These are phyloP conservation scores for Lithospermum erythrorhizon DNA, from an alignment of 257 asterid genomes.

Conservation along the genomic window DNA sequence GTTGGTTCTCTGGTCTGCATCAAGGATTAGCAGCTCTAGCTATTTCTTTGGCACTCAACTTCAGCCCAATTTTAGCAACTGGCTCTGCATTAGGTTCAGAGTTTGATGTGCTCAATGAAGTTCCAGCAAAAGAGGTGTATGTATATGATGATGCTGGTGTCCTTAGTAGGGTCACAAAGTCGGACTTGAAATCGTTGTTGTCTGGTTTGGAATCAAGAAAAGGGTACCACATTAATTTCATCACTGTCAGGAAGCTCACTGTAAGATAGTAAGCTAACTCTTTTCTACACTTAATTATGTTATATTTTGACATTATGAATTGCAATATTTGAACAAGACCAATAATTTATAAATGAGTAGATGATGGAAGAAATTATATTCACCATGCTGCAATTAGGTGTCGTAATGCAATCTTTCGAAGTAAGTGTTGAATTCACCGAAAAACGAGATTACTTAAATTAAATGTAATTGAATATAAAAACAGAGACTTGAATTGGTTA, in stretches of 20 bases:
- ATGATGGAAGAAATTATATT: too few relatives aligned
- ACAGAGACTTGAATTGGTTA: too few relatives aligned
- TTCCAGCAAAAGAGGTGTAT: slow-evolving; percentile 67
- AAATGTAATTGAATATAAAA: too few relatives aligned
- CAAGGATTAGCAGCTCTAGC: slow-evolving; percentile 84
- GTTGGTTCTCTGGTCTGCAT: slow-evolving; percentile 59
- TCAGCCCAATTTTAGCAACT: slow-evolving; percentile 34
- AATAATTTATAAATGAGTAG: too few relatives aligned
- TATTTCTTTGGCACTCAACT: slow-evolving; percentile 70
- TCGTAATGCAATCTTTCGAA: too few relatives aligned
- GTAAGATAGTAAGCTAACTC: slow-evolving; percentile 27
- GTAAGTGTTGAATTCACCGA: too few relatives aligned
- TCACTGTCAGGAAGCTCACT: slow-evolving; percentile 93
- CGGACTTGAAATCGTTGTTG: slow-evolving; percentile 73
- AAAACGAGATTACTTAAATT: too few relatives aligned
- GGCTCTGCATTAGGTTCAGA: slow-evolving; percentile 74
- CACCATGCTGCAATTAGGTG: too few relatives aligned
- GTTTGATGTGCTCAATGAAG: slow-evolving; percentile 70
- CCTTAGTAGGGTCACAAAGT: slow-evolving; percentile 75
- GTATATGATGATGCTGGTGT: slow-evolving; percentile 94
- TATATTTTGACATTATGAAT: not conserved
- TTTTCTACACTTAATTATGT: not conserved
- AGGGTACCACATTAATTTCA: slow-evolving; percentile 74
- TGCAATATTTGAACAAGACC: too few relatives aligned
- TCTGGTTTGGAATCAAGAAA: slow-evolving; percentile 87